Evolutionary conservation across 1,284 basidiomycete genomes (phyloP).

Genomic region (Malassezia yamatoensis): DNA sequence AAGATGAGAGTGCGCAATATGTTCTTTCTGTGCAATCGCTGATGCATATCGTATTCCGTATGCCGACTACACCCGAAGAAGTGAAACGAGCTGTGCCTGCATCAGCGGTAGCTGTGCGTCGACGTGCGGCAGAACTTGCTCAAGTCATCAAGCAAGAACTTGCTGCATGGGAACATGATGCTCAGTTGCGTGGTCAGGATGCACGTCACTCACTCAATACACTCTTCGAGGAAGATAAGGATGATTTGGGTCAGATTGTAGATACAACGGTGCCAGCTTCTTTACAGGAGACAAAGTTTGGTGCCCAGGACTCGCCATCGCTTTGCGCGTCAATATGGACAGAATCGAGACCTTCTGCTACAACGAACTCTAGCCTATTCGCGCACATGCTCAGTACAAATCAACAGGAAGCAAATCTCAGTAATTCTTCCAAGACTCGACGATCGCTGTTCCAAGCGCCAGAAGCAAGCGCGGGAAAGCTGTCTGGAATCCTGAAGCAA

Average conservation of each 20-base stretch:
- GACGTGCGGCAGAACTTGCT: slow-evolving; percentile 27
- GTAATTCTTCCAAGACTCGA: not conserved
- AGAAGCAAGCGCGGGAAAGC: not conserved
- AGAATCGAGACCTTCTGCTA: not conserved
- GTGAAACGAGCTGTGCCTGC: slow-evolving; percentile 25
- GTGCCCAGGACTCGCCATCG: not conserved
- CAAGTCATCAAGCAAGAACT: slow-evolving; percentile 24
- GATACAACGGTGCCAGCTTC: not conserved
- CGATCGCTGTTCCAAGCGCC: slow-evolving; percentile 14
- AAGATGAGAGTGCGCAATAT: slow-evolving; percentile 70
- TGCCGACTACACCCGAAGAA: slow-evolving; percentile 24
- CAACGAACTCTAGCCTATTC: slow-evolving; percentile 1
- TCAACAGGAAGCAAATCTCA: not conserved
- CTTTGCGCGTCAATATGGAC: slow-evolving; percentile 1
- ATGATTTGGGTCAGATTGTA: slow-evolving; percentile 8
- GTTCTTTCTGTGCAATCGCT: slow-evolving; percentile 26
- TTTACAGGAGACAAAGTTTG: not conserved
- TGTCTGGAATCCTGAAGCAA: not conserved
- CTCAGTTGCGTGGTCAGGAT: not conserved
- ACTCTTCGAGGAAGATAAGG: not conserved
- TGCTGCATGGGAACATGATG: slow-evolving; percentile 16
- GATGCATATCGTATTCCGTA: slow-evolving; percentile 31
- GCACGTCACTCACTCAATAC: not conserved
- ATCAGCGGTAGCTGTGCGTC: slow-evolving; percentile 22
- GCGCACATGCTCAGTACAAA: slow-evolving; percentile 1